These are phyloP conservation scores for Fennellomyces sp. DNA, from an alignment of 371 early-diverging fungal species.

Conservation along the genomic window DNA sequence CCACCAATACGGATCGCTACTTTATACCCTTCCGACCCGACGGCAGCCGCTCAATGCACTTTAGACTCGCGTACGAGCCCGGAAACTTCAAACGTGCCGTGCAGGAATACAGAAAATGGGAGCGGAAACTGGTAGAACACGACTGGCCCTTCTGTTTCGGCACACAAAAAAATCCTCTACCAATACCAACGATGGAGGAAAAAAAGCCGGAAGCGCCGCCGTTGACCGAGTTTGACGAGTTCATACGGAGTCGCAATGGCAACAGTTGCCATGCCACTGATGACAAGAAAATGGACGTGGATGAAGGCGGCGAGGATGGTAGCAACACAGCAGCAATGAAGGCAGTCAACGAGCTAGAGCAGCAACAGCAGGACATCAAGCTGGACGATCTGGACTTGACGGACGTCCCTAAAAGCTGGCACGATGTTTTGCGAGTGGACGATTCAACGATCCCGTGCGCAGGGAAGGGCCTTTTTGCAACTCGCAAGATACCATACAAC, in stretches of 20 bases:
- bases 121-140: conserved; percentile 60
- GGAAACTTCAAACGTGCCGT: conserved; percentile 75
- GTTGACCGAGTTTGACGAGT: conserved; percentile 40
- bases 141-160: conserved; percentile 89
- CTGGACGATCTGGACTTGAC: conserved; percentile 27
- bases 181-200: background rate
- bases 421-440: conserved; percentile 51
- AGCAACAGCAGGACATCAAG: conserved; percentile 8
- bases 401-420: conserved; percentile 39
- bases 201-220: background rate
- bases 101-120: conserved; percentile 76
- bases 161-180: conserved; percentile 20
- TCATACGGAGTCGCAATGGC: conserved; percentile 27
- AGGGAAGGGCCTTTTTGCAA: conserved; percentile 80
- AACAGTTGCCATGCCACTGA: background rate
- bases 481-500: conserved; percentile 63
- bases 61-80: conserved; percentile 76
- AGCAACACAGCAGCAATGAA: conserved; percentile 1
- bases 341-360: conserved; percentile 3
- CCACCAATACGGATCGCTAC: conserved; percentile 79
- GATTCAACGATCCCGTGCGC: conserved; percentile 25
- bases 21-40: conserved; percentile 75
- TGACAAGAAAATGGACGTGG: background rate
- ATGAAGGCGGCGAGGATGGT: conserved; percentile 44
- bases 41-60: conserved; percentile 72